These are phyloP conservation scores for Marchantia paleacea DNA, from an alignment of 225 moss, liverwort and hornwort genomes.

Conservation along the genomic window DNA sequence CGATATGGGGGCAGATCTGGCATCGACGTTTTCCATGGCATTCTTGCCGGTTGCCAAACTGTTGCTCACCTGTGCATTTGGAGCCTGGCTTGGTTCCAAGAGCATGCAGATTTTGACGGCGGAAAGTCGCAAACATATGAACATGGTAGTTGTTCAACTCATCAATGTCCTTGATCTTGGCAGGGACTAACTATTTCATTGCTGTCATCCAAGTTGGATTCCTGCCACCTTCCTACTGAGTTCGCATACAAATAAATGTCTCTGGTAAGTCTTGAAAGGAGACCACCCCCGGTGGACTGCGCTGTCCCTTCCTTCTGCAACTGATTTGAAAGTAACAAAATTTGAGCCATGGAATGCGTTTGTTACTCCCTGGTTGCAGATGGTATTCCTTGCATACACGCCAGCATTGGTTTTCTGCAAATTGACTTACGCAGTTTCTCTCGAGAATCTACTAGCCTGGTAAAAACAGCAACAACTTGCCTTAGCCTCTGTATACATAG, in stretches of 20 bases:
- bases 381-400: constrained; percentile 58
- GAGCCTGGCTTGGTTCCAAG: constrained; percentile 52
- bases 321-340: no score
- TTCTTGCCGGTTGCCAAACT: constrained; percentile 56
- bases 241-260: no score
- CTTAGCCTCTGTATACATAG: background rate
- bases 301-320: no score
- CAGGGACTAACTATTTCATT: background rate
- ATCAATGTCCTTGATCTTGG: background rate
- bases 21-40: constrained; percentile 48
- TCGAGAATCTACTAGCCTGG: constrained; percentile 55
- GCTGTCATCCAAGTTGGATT: background rate
- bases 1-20: constrained; percentile 20
- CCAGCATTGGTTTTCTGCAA: constrained; percentile 66
- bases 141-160: constrained; percentile 39
- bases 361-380: constrained; percentile 31
- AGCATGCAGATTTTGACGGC: constrained; percentile 42
- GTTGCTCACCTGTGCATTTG: constrained; percentile 58
- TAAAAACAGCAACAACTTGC: constrained; percentile 13
- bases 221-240: no score
- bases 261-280: no score
- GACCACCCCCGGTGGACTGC: background rate
- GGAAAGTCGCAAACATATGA: constrained; percentile 62
- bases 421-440: constrained; percentile 50
- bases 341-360: no score